Base-by-base conservation (phyloP, 2,329 filamentous ascomycete species). In the Fusarium poae region DNA sequence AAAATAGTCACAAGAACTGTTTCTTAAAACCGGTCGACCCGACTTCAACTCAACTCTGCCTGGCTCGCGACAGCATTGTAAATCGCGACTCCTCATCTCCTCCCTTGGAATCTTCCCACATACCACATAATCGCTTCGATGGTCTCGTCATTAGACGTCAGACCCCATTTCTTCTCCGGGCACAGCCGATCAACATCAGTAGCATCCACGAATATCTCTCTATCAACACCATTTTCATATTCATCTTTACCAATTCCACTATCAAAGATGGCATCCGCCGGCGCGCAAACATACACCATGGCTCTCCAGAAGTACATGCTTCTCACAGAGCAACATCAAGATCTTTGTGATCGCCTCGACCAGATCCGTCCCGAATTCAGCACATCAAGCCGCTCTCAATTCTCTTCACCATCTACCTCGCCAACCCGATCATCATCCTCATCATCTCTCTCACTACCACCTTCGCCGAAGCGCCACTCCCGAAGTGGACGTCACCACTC, bases 391-490 rank as follows among this genome's bases (percentile, higher is more conserved):
- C 77, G 79, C 16, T 81, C 81, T 4, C 78, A 79, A 13, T 71
- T 78, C 48, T 82, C 82, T 4, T 83, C 89, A 76, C 83, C 88
- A 77, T 79, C 88, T 76, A 84, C 86, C 75, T 90, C 90, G 75
- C 86, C 84, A 74, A 82, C 86, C 78, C 76, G 90, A 81, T 77
- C 84, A 84, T 67, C 86, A 3, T 62, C 58, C 2, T 62, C 59
- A 1, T 62, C 84, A 72, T 83, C 85, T 56, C 82, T 83, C 77
- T 83, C 85, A 57, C 82, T 83, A 77, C 62, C 72, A 15, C 54
- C 88, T 80, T 79, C 85, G 81, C 72, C 85, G 79, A 74, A 81
- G 78, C 77, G 77, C 48, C 78, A 79, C 63, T 77, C 83, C 3
- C 75, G 75, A 65, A 77, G 75, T 52, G 77, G 72, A 45, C 71